phyloP scores from a whole-genome alignment of 139 green algal genomes.

The Picochlorum sp. region DNA sequence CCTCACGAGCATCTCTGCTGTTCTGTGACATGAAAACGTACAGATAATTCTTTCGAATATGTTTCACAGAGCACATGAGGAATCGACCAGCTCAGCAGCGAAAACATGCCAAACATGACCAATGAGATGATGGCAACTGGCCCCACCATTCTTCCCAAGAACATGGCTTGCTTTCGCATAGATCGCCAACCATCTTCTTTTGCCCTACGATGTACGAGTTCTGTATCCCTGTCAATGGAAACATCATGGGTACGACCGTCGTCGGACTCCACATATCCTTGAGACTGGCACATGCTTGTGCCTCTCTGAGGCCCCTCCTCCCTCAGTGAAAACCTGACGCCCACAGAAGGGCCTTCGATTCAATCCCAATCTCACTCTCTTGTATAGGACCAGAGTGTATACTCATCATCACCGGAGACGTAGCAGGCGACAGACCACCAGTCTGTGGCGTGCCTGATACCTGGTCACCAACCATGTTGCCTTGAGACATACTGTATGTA shows the following conservation, averaged over 20 bases:
- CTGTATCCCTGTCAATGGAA: background rate
- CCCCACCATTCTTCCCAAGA: background rate
- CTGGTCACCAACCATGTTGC: too few species aligned
- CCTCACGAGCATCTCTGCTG: too few species aligned
- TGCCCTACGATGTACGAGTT: background rate
- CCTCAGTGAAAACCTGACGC: background rate
- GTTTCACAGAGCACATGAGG: slow-evolving; percentile 4
- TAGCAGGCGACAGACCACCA: too few species aligned
- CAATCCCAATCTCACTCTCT: background rate
- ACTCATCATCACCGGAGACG: background rate
- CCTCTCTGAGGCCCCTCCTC: background rate
- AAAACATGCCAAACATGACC: slow-evolving; percentile 6
- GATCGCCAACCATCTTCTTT: background rate
- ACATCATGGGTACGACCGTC: background rate
- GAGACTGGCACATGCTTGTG: background rate
- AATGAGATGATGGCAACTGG: background rate
- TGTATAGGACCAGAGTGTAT: too few species aligned
- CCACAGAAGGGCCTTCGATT: background rate
- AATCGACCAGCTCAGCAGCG: slow-evolving; percentile 3
- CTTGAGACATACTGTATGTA: too few species aligned
- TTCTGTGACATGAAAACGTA: background rate
- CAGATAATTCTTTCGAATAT: slow-evolving; percentile 3
- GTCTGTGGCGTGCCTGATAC: too few species aligned
- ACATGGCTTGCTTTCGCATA: background rate
- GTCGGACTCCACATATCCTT: background rate